phyloP scores from a whole-genome alignment of 345 rosid genomes.

The Sonneratia alba region DNA sequence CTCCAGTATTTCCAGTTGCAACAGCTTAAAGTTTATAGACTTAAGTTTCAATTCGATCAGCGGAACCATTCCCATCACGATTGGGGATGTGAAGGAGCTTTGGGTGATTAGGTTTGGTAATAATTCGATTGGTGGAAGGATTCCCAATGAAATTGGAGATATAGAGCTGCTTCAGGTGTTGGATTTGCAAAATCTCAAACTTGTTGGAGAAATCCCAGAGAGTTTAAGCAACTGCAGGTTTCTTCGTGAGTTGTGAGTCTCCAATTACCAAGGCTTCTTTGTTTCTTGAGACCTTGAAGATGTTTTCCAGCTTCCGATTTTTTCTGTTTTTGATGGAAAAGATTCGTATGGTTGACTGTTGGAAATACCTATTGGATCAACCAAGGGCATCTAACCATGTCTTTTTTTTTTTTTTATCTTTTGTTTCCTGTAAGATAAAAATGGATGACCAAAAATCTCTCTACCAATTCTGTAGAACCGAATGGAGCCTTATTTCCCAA shows the following conservation, averaged over 20 bases:
- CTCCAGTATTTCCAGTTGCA: constrained; percentile 47
- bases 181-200: constrained; percentile 74
- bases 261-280: background rate
- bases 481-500: background rate
- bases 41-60: constrained; percentile 64
- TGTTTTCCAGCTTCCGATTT: background rate
- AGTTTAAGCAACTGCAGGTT: constrained; percentile 60
- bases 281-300: background rate
- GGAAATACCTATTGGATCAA: background rate
- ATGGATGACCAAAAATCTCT: background rate
- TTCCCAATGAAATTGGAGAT: constrained; percentile 51
- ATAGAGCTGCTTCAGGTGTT: constrained; percentile 59
- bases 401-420: background rate
- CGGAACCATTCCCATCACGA: constrained; percentile 54
- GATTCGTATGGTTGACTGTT: background rate
- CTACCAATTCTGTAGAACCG: background rate
- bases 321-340: background rate
- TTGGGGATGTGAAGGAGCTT: constrained; percentile 43
- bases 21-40: constrained; percentile 61
- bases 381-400: background rate
- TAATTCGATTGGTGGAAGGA: constrained; percentile 53
- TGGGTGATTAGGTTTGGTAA: constrained; percentile 58
- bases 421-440: background rate
- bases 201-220: constrained; percentile 51
- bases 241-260: constrained; percentile 81